Percentiles rank a stretch among this genome's conserved stretches.
These are phyloP conservation scores for Clavispora fructus DNA, from an alignment of 805 yeast genomes.

Conservation along the genomic window DNA sequence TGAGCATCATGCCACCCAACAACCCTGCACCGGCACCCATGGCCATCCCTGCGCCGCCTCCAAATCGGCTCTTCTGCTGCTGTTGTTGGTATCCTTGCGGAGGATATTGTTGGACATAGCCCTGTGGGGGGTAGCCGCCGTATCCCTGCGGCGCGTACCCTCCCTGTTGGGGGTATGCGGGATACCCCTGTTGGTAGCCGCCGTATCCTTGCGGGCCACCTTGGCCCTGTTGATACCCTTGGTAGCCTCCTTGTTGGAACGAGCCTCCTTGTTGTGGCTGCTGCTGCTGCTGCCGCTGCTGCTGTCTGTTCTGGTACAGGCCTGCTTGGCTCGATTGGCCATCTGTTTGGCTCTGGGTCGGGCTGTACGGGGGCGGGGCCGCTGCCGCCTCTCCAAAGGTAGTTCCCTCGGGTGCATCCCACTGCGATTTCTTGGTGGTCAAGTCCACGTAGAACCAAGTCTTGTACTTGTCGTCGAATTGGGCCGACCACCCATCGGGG, in stretches of 20 bases:
- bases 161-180: neutral
- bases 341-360: constrained; percentile 3
- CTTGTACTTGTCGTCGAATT: constrained; percentile 62
- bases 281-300: constrained; percentile 6
- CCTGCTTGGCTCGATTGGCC: constrained; percentile 4
- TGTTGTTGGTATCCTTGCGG: constrained; percentile 9
- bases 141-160: constrained; percentile 26
- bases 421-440: constrained; percentile 70
- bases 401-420: constrained; percentile 79
- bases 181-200: constrained; percentile 21
- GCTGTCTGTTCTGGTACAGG: constrained; percentile 7
- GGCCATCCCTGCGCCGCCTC: constrained; percentile 37
- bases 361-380: constrained; percentile 43
- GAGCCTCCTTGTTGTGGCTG: neutral
- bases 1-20: constrained; percentile 54
- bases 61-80: constrained; percentile 30
- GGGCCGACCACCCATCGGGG: constrained; percentile 72
- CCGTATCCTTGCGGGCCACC: constrained; percentile 24
- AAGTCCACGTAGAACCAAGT: constrained; percentile 81
- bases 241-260: neutral
- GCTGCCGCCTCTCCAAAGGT: constrained; percentile 21
- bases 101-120: neutral
- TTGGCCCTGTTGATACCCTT: constrained; percentile 18
- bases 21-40: constrained; percentile 50
- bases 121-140: constrained; percentile 13